Evolutionary conservation across 345 rosid genomes (phyloP).

Genomic region (Viola odorata): DNA sequence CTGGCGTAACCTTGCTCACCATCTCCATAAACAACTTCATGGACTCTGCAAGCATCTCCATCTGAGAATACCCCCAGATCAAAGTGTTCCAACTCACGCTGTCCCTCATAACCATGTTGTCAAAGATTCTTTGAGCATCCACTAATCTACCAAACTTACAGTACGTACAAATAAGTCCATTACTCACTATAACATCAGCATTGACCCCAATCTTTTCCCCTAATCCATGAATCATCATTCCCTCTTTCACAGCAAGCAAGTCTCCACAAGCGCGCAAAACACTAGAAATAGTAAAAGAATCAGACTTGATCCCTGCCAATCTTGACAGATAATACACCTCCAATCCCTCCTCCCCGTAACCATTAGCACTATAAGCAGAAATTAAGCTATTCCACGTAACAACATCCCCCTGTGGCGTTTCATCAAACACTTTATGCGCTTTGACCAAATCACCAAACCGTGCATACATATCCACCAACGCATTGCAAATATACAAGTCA

Average conservation of each 20-base stretch:
- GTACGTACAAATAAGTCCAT: conserved; percentile 59
- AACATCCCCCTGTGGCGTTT: conserved; percentile 44
- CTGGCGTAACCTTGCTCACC: conserved; percentile 40
- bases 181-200: conserved; percentile 34
- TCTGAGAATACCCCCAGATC: conserved; percentile 49
- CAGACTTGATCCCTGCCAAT: conserved; percentile 33
- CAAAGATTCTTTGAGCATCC: conserved; percentile 45
- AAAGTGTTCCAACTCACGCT: conserved; percentile 54
- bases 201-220: conserved; percentile 42
- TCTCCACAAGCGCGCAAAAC: conserved; percentile 59
- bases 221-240: conserved; percentile 43
- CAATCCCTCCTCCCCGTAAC: conserved; percentile 42
- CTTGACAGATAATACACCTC: conserved; percentile 25
- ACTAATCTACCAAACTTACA: conserved; percentile 35
- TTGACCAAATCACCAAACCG: conserved; percentile 38
- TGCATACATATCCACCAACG: conserved; percentile 57
- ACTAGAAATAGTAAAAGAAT: conserved; percentile 50
- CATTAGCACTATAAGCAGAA: conserved; percentile 53
- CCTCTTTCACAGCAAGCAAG: conserved; percentile 33
- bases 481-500: conserved; percentile 57
- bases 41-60: conserved; percentile 43
- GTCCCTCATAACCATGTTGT: conserved; percentile 46
- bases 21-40: conserved; percentile 34
- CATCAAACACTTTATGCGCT: conserved; percentile 53
- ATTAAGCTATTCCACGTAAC: conserved; percentile 68